Base-by-base conservation (phyloP, 2,329 filamentous ascomycete genomes). In the Thyridium curvatum region DNA sequence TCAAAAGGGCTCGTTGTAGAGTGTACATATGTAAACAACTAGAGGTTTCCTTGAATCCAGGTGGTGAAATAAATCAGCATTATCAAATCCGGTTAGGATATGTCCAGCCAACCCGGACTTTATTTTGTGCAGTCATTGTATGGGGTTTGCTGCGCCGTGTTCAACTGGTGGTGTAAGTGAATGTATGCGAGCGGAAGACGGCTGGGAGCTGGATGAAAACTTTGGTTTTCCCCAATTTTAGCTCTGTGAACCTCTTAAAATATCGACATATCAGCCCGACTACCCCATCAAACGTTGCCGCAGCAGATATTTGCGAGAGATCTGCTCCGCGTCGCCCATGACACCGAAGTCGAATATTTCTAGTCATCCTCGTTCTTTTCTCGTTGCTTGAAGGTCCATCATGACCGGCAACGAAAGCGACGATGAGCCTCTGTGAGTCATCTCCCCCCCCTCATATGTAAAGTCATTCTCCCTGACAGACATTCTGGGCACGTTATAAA, bases 381-480 rank as follows among this genome's bases (percentile, higher is more conserved):
- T 18, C 12, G 17, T 12, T 26, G 21, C 21, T 10, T 26, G 21
- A 26, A 26, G 21, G 6, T 10, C 28, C 34, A 46, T 38, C 8
- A 58, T 56, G 52, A 42, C 44, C 12, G 26, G 34, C 38, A 42
- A 38, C 10, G 55, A 62, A 35, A 62, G 59, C 49, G 66, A 72
- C 42, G 69, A 73, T 41, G 71, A 74, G 49, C 60, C 68, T 39
- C 55, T 75, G 71, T 73, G 59, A 60, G 65, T 37, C 21, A 15
- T 29, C 15, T 13, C 17, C 8, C 12, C 15, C 12, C 30, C 16
- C 14, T 2, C 4, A 30, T 29, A 4, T 14, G 3, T 14, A 14
- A 36, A n/a, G 12, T 29, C 28, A 6, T 15, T 3, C 16, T 3
- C 14, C 14, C 36, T 38, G 30, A 38, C 21, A 31, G 15, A 7